Evolutionary conservation across 2,329 filamentous ascomycete genomes (phyloP), one percentile per base, ranked within the genome.

Genomic region (Aphanoascus verrucosus): DNA sequence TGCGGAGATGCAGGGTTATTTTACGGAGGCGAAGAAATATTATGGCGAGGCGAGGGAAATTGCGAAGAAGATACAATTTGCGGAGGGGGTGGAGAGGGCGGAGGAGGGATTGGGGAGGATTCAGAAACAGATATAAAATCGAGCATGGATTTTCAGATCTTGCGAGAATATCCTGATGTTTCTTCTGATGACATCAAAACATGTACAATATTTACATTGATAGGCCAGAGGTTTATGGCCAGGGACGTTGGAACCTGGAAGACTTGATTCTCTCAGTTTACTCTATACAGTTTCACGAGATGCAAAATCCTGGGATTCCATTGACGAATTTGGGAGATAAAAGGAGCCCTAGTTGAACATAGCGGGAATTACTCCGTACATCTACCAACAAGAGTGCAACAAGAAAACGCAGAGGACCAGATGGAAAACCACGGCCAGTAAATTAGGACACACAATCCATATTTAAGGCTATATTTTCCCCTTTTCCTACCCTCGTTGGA

Each of bases 1-100:
- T 60, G 84, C 86, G 0, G 82, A 86, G 59, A 83, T 93, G 78
- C 71, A 83, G 56, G 84, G 85, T 1, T 78, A 86, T 61, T 63
- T 75, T 1, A 72, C 73, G 3, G 77, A 85, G 59, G 89, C 91
- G 1, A 77, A 77, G 61, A 76, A 75, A 60, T 79, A 79, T 63
- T 95, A 86, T 64, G 71, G 77, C 52, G 80, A 94, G 65, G 84
- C 86, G 8, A 77, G 80, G 52, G 75, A 75, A 17, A 67, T 91
- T 35, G 43, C 43, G 23, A 48, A 53, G 44, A 43, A 67, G 2
- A 63, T 79, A 35, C 71, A 61, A 5, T 69, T 64, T 51, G 58
- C 62, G n/a, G 65, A 69, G 17, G 67, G 68, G 4, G 57, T 66
- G 23, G 45, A 56, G 12, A 63, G 62, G 59, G 62, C 63, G 4